Base-by-base conservation (phyloP, 2,329 filamentous ascomycete species). In the Phyllachora maydis region DNA sequence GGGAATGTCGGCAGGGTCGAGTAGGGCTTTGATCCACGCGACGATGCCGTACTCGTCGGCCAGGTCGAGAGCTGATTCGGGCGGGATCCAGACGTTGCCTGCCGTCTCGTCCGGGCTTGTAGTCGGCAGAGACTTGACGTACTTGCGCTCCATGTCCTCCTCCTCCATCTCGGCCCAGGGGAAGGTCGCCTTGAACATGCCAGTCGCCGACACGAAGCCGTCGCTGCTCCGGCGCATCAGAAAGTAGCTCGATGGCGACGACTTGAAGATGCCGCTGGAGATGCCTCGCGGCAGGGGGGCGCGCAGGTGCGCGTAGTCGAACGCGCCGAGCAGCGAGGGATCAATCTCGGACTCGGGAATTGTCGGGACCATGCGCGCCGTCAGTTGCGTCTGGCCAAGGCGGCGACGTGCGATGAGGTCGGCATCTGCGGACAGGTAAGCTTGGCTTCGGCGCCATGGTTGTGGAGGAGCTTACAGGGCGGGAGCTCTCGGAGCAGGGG, bases 281-380 rank as follows among this genome's bases (percentile, higher is more conserved):
- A 95, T 72, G 33, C 88, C 82, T 49, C 83, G 88, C 23, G 88
- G 88, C 22, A 98, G 55, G 9, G 88, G 85, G 30, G 83, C 85
- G 41, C 85, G 76, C 23, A 98, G 61, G 45, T 98, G 88, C 33
- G 83, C 85, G 48, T 98, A 98, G 49, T 95, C 88, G 45, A 98
- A 92, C 22, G 73, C 68, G 24, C 79, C 81, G 30, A 88, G 57
- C 35, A 74, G 70, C 34, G 73, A 61, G 22, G 68, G 58, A 43
- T 79, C 78, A 27, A 70, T 66, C 32, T 79, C 72, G 46, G 70
- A 74, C 18, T 65, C 62, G 7, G 66, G 65, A 29, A 66, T 67
- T n/a, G 72, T 55, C 36, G 75, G 69, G 16, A 72, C 69, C 39
- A 81, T 70, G 53, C 82, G 88, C 24, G 83, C 70, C 7, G 73